Conservation (phyloP, 805 yeast species). For the Jamesozyma gamospora region DNA sequence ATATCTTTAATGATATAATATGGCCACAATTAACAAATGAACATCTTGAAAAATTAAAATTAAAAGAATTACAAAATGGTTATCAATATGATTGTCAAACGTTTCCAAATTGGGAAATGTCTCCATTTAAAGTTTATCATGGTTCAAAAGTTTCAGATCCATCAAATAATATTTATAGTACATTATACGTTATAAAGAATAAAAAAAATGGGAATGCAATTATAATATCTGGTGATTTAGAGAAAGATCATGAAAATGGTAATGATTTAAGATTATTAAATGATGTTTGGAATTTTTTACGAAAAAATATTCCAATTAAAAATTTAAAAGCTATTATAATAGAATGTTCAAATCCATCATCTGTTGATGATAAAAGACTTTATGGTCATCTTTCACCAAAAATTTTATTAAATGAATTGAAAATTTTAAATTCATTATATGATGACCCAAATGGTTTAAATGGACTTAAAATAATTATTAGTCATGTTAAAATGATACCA, state of each 20-base stretch:
- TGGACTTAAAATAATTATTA: slow-evolving; percentile 31
- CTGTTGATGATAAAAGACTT: slow-evolving; percentile 37
- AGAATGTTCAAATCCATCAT: slow-evolving; percentile 61
- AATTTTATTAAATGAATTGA: slow-evolving; percentile 49
- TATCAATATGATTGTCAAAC: slow-evolving; percentile 8
- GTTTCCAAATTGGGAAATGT: slow-evolving; percentile 23
- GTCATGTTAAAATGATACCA: slow-evolving; percentile 42
- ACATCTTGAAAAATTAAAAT: slow-evolving; percentile 9
- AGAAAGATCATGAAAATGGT: slow-evolving; percentile 41
- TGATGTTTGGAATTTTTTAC: slow-evolving; percentile 48
- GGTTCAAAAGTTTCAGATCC: slow-evolving; percentile 31
- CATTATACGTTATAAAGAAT: slow-evolving; percentile 51
- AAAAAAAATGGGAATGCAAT: slow-evolving; percentile 30
- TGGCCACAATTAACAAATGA: slow-evolving; percentile 61
- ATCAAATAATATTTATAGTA: slow-evolving; percentile 28
- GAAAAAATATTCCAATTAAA: slow-evolving; percentile 34
- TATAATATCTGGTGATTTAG: slow-evolving; percentile 77
- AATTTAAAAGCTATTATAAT: slow-evolving; percentile 49
- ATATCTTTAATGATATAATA: slow-evolving; percentile 60
- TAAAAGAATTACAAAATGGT: slow-evolving; percentile 5
- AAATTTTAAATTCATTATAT: slow-evolving; percentile 30
- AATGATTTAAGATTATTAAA: slow-evolving; percentile 13
- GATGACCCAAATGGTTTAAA: slow-evolving; percentile 29
- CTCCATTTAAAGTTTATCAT: slow-evolving; percentile 33
- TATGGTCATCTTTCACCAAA: slow-evolving; percentile 78